Evolutionary conservation across 2,329 filamentous ascomycete genomes (phyloP).

Genomic region (Exophiala spinifera): DNA sequence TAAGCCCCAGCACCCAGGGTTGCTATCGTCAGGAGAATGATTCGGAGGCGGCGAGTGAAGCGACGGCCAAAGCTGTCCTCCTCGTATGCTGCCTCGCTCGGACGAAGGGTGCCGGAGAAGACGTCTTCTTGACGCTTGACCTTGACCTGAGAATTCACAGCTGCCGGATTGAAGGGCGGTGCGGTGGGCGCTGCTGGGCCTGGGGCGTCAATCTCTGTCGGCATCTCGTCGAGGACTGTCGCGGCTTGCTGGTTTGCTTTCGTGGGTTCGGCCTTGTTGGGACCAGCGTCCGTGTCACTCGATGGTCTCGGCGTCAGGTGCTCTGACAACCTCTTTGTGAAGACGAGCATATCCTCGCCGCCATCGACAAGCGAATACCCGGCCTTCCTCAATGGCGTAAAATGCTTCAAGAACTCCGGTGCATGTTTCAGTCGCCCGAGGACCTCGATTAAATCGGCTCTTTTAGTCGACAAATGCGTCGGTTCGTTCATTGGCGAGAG

Average conservation of each 20-base stretch:
- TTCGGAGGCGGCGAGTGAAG: slow-evolving; percentile 11
- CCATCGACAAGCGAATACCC: slow-evolving; percentile 45
- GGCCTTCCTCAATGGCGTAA: slow-evolving; percentile 37
- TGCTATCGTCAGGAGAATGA: slow-evolving; percentile 14
- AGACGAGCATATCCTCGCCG: slow-evolving; percentile 34
- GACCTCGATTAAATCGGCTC: slow-evolving; percentile 33
- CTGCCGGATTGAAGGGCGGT: slow-evolving; percentile 6
- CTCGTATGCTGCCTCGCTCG: slow-evolving; percentile 1
- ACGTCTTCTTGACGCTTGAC: slow-evolving; percentile 28
- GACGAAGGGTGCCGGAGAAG: slow-evolving; percentile 26
- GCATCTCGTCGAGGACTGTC: slow-evolving; percentile 25
- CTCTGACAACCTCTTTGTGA: slow-evolving; percentile 15
- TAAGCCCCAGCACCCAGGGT: slow-evolving; percentile 23
- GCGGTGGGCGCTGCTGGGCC: slow-evolving; percentile 25
- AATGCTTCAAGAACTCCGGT: slow-evolving; percentile 42
- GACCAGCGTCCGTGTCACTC: background rate
- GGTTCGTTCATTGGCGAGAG: slow-evolving; percentile 23
- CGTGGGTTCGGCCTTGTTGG: background rate
- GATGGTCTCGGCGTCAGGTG: background rate
- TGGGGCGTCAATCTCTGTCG: slow-evolving; percentile 16
- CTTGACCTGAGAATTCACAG: background rate
- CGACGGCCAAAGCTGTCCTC: slow-evolving; percentile 9
- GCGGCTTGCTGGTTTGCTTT: slow-evolving; percentile 13
- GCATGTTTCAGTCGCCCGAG: slow-evolving; percentile 39
- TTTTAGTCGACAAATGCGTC: background rate